Base-by-base conservation (phyloP, 257 asterid genomes). In the Fraxinus cuspidata region DNA sequence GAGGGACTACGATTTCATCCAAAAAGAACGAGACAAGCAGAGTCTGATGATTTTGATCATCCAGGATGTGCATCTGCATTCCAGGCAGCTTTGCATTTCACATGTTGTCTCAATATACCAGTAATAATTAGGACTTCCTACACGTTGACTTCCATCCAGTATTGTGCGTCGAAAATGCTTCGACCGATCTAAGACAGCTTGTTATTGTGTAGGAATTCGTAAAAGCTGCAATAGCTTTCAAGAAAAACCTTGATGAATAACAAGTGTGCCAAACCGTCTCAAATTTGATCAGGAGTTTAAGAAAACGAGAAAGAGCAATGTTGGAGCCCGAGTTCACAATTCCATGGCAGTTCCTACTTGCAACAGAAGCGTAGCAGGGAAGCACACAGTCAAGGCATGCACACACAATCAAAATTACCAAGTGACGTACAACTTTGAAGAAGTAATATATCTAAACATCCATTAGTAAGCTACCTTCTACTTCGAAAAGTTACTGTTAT, bases 1-100 rank as follows among this genome's bases (percentile, higher is more conserved):
- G 89, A 91, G 96, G 97, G 97, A 16, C 87, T 94, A 23, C 97
- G 92, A 75, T 94, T 94, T 79, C 97, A 94, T 84, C 98, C 97
- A 6, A 97, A 94, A 67, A 81, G 98, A 71, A 94, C 91, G 97
- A 83, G 93, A 28, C 79, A 74, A 0, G 76, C 74, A 0, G 92
- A 89, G 69, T 29, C 2, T 75, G 94, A 86, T 35, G 93, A 83
- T 19, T 92, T 94, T 72, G 94, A 92, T 73, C 91, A 90, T 77
- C 96, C 94, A 1, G 97, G 97, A 1, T 94, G 97, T 76, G 81
- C 97, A 15, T 78, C 79, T 70, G 91, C 94, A 10, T 92, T 90
- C 66, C 87, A 86, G 94, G 94, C 84, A 78, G 5, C 21, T 67
- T 5, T 28, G 19, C 10, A 67, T 31, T 19, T 40, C 9, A 5